phyloP scores from a whole-genome alignment of 2,329 filamentous ascomycete genomes.

The Penicillium sp. region DNA sequence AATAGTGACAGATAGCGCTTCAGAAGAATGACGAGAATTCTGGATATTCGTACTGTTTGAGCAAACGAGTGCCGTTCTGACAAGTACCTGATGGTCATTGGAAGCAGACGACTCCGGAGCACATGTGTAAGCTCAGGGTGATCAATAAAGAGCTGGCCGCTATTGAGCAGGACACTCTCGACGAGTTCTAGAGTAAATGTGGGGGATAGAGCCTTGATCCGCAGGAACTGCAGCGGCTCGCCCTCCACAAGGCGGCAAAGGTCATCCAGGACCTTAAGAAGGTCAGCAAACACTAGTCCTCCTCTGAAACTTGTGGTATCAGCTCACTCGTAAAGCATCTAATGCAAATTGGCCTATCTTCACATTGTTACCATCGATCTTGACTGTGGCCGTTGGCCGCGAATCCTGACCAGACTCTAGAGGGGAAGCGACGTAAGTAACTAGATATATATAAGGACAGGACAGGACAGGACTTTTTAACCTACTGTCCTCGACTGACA shows the following conservation, averaged over 20 bases:
- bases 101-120: slow-evolving; percentile 77
- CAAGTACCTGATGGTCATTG: slow-evolving; percentile 77
- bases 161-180: slow-evolving; percentile 85
- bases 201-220: slow-evolving; percentile 76
- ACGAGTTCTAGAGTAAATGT: slow-evolving; percentile 90
- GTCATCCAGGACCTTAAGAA: slow-evolving; percentile 76
- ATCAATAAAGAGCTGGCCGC: slow-evolving; percentile 75
- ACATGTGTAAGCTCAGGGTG: slow-evolving; percentile 83
- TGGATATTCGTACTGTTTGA: slow-evolving; percentile 78
- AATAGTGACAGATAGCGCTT: slow-evolving; percentile 77
- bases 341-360: slow-evolving; percentile 75
- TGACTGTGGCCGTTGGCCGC: slow-evolving; percentile 68
- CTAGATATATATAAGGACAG: not conserved
- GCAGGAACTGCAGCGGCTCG: slow-evolving; percentile 80
- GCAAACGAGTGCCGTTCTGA: slow-evolving; percentile 81
- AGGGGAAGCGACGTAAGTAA: slow-evolving; percentile 14
- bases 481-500: slow-evolving; percentile 78
- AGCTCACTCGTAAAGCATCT: slow-evolving; percentile 76
- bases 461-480: slow-evolving; percentile 22
- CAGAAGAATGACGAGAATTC: slow-evolving; percentile 82
- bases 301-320: not conserved
- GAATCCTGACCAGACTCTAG: slow-evolving; percentile 48
- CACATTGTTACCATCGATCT: slow-evolving; percentile 67
- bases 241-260: slow-evolving; percentile 86
- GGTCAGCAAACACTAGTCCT: slow-evolving; percentile 4